Percentiles rank a stretch among this genome's conserved stretches.
phyloP scores from a whole-genome alignment of 1,139 yeast genomes.

The Tardiomyces blankii region DNA sequence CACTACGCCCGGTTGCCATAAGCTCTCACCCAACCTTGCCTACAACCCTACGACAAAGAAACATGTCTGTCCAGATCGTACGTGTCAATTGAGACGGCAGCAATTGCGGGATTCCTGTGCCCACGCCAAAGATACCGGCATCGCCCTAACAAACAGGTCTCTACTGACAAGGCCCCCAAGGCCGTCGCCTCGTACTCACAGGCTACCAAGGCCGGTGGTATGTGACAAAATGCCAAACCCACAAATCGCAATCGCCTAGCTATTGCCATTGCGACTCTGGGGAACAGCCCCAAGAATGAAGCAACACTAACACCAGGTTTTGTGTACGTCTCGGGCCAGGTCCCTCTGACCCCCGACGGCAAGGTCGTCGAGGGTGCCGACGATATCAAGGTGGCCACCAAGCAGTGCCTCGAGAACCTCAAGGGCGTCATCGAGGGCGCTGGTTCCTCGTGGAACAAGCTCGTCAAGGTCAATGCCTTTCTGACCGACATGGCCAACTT shows the following conservation, averaged over 20 bases:
- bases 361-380: constrained; percentile 61
- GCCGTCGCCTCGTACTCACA: constrained; percentile 95
- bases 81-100: not conserved
- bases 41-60: not conserved
- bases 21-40: not conserved
- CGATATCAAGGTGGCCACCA: constrained; percentile 66
- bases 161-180: constrained; percentile 74
- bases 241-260: too few relatives aligned
- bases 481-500: constrained; percentile 81
- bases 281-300: too few relatives aligned
- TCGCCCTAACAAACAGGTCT: too few relatives aligned
- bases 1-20: not conserved
- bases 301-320: constrained; percentile 32
- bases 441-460: constrained; percentile 67
- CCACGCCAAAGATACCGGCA: too few relatives aligned
- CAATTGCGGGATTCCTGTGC: too few relatives aligned
- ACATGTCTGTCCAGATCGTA: not conserved
- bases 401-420: constrained; percentile 72
- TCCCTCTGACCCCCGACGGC: constrained; percentile 71
- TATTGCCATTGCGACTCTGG: too few relatives aligned
- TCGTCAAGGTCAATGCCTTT: constrained; percentile 80
- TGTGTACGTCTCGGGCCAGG: constrained; percentile 89
- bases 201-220: constrained; percentile 57
- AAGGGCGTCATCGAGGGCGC: constrained; percentile 68
- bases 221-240: not conserved